phyloP scores from a whole-genome alignment of 331 rosid genomes.

The Cydonia oblonga region DNA sequence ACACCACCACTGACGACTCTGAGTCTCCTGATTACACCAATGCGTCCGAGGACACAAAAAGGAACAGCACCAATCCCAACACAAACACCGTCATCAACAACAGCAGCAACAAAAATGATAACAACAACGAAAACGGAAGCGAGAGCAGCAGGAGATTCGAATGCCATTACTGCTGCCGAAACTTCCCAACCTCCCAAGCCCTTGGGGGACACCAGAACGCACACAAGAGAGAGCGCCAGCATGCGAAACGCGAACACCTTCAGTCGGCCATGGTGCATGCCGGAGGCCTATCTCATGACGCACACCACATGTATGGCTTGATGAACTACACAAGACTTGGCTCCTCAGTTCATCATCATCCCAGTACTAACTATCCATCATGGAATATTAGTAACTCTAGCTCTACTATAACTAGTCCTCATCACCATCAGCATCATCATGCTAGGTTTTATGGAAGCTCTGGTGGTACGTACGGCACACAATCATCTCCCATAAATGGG shows the following conservation, averaged over 20 bases:
- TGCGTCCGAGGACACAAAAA: conserved; percentile 19
- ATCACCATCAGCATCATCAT: background rate
- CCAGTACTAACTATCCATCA: conserved; percentile 31
- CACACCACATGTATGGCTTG: conserved; percentile 43
- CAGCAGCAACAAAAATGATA: conserved; percentile 21
- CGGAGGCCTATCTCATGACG: conserved; percentile 35
- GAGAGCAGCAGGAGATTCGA: conserved; percentile 78
- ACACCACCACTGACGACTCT: conserved; percentile 14
- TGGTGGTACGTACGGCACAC: conserved; percentile 22
- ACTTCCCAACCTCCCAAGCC: conserved; percentile 96
- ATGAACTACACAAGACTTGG: conserved; percentile 49
- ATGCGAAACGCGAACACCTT: conserved; percentile 86
- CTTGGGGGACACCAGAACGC: conserved; percentile 99
- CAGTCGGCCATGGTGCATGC: conserved; percentile 64
- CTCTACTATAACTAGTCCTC: background rate
- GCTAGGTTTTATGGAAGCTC: conserved; percentile 44
- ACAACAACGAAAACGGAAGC: background rate
- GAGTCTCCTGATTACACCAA: conserved; percentile 26
- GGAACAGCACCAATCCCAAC: conserved; percentile 11
- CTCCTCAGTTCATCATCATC: conserved; percentile 21
- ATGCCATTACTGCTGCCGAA: conserved; percentile 92
- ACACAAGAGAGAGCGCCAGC: conserved; percentile 85
- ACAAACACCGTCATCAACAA: conserved; percentile 1
- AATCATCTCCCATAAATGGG: conserved; percentile 54
- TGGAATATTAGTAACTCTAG: conserved; percentile 27